A percentile compares a stretch with the other conserved stretches of the same genome.
These are phyloP conservation scores for Alternaria sp. DNA, from an alignment of 2,329 filamentous ascomycete species.

Conservation along the genomic window DNA sequence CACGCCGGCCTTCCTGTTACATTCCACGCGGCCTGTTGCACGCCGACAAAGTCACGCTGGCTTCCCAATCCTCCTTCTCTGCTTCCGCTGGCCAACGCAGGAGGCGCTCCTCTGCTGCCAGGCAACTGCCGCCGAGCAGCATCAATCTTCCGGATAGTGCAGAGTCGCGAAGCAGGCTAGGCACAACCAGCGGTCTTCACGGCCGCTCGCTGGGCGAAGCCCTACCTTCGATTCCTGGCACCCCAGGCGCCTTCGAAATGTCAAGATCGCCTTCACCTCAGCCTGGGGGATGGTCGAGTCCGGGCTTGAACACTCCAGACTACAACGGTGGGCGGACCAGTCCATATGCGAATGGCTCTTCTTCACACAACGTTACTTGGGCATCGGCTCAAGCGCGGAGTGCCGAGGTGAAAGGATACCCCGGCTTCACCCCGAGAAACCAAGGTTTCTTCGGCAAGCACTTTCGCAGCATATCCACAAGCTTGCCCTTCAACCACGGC, in stretches of 20 bases:
- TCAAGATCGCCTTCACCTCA: slow-evolving; percentile 87
- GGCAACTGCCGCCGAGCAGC: slow-evolving; percentile 43
- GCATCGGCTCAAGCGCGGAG: slow-evolving; percentile 81
- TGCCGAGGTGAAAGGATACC: slow-evolving; percentile 75
- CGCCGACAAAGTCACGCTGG: slow-evolving; percentile 48
- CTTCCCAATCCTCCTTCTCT: slow-evolving; percentile 50
- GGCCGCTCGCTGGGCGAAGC: slow-evolving; percentile 44
- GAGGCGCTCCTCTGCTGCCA: slow-evolving; percentile 52
- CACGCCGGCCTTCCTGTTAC: slow-evolving; percentile 30
- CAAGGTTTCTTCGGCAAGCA: slow-evolving; percentile 88
- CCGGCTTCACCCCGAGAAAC: slow-evolving; percentile 80
- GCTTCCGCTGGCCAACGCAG: slow-evolving; percentile 52
- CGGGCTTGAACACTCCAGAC: slow-evolving; percentile 73
- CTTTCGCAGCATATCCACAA: slow-evolving; percentile 80
- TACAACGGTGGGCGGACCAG: slow-evolving; percentile 72
- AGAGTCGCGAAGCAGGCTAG: slow-evolving; percentile 39
- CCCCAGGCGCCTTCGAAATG: slow-evolving; percentile 64
- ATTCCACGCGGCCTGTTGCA: slow-evolving; percentile 39
- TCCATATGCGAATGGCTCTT: slow-evolving; percentile 63
- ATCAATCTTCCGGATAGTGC: slow-evolving; percentile 43
- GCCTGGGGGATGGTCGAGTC: slow-evolving; percentile 88
- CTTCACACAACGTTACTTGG: slow-evolving; percentile 72
- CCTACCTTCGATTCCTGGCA: slow-evolving; percentile 52
- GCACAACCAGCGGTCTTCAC: slow-evolving; percentile 46
- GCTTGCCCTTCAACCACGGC: slow-evolving; percentile 72